Base-by-base conservation (phyloP, 495 filamentous ascomycete genomes). In the Aspergillus haitiensis region DNA sequence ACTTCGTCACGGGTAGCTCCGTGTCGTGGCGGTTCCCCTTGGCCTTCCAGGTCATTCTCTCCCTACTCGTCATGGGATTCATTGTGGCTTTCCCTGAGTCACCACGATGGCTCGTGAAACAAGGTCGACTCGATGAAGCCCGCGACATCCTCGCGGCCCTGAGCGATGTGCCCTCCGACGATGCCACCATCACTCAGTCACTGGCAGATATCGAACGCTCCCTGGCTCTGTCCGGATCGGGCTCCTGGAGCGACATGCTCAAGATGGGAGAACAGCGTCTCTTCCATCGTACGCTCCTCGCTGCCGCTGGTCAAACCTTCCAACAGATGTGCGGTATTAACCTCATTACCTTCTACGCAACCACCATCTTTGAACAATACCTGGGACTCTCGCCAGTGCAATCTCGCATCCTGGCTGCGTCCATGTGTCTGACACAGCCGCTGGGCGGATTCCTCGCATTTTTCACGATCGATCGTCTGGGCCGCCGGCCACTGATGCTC, bases 391-490 rank as follows among this genome's bases (percentile, higher is more conserved):
- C 70, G 31, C 89, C 94, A 63, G 83, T 95, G 48, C 91, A 93
- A 71, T 91, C 92, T 1, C 92, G 90, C 50, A 72, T 96, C 4
- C 74, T 93, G 1, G 87, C 88, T 9, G 90, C 88, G 35, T 78
- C 89, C 7, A 91, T 89, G 78, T 88, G 88, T 78, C 74, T 91
- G 12, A 84, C 89, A 7, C 92, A 91, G 69, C 78, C 86, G 10
- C 82, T 91, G 64, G 89, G 87, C 59, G 87, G 89, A 0, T 88
- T 86, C 0, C 74, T 82, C 5, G 90, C 87, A 3, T 89, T 88
- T 83, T 91, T 88, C 75, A 82, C 86, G 47, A 88, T 92, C 59
- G 89, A 92, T 72, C 81, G 86, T 1, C 79, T 86, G 7, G 89
- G 89, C 36, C 82, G 88, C 6, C 80, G 88, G 1, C 84, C 85